Evolutionary conservation across 345 rosid genomes (phyloP), one percentile per base, ranked within the genome.

Genomic region (Eucalyptus leucophloia): DNA sequence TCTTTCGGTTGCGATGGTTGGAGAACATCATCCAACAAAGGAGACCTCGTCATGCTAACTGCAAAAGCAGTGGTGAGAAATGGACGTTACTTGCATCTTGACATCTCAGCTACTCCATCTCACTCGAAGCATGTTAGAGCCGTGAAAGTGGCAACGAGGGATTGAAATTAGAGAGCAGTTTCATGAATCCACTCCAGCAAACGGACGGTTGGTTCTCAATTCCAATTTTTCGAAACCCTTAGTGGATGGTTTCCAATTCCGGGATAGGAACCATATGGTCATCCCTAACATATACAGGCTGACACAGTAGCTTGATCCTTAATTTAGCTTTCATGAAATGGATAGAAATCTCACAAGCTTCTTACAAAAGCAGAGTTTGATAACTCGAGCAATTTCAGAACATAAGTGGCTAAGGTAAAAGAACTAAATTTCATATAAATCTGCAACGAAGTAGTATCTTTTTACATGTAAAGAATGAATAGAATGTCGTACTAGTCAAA

Each of bases 221-320:
- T 9, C 1, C 1, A 56, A 56, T 56, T 56, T 10, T 47, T 47
- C 13, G 1, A 47, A 47, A 47, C 49, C 30, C 30, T 24, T 24
- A 4, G 7, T 9, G 6, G 1, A 24, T 24, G 2, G 6, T 56
- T 2, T 6, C 30, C 13, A 4, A 10, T 56, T 56, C 3, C 3
- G 0, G 6, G 6, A 24, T 56, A 24, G 30, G 7, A 56, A 56
- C 62, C 30, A 10, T 24, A 56, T 4, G 30, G 13, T 56, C 26
- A 53, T 53, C 10, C 26, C 58, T 53, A 4, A 53, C 62, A 13
- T 62, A 62, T 62, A 13, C 34, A 28, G 32, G 69, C 32, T 28
- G 69, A 62, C 30, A 62, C 16, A 21, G 9, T 44, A 77, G 47
- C 83, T 77, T 6, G 47, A 12, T 77, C 28, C 47, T 40, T 21